Conservation (phyloP, 2,329 filamentous ascomycete genomes). For the Aspergillus amoenus region DNA sequence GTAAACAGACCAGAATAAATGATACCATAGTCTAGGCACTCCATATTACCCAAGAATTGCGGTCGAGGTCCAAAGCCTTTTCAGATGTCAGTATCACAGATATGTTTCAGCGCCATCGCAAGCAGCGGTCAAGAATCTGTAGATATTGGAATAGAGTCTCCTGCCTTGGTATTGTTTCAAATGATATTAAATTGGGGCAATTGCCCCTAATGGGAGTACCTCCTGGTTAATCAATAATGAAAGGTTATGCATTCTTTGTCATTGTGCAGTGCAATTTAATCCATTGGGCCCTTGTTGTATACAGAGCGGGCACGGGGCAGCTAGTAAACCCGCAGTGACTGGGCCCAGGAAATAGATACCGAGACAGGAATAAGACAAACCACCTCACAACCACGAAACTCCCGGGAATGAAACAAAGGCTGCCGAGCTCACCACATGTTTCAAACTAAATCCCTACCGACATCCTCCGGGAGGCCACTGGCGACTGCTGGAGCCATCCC, state of each 20-base stretch:
- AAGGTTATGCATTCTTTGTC: not conserved
- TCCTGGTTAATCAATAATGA: not conserved
- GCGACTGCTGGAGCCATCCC: too few species aligned
- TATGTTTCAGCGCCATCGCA: not conserved
- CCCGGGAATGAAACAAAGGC: too few species aligned
- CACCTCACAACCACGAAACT: too few species aligned
- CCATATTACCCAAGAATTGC: not conserved
- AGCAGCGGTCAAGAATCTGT: slow-evolving; percentile 3
- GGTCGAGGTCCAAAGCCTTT: not conserved
- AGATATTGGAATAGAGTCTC: not conserved
- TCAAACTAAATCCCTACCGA: not conserved
- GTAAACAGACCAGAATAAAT: not conserved
- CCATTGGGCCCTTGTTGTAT: too few species aligned
- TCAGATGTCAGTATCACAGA: not conserved
- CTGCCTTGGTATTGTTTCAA: not conserved
- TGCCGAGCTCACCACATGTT: not conserved
- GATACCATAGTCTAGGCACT: not conserved
- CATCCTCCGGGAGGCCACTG: not conserved
- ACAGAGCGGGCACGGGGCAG: too few species aligned
- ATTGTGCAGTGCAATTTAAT: not conserved
- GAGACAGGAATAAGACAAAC: too few species aligned
- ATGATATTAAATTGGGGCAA: not conserved
- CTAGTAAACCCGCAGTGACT: too few species aligned
- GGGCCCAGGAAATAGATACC: too few species aligned
- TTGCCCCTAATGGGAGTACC: not conserved